Conservation (phyloP, 176 grass and related monocot species). For the Avena sativa region DNA sequence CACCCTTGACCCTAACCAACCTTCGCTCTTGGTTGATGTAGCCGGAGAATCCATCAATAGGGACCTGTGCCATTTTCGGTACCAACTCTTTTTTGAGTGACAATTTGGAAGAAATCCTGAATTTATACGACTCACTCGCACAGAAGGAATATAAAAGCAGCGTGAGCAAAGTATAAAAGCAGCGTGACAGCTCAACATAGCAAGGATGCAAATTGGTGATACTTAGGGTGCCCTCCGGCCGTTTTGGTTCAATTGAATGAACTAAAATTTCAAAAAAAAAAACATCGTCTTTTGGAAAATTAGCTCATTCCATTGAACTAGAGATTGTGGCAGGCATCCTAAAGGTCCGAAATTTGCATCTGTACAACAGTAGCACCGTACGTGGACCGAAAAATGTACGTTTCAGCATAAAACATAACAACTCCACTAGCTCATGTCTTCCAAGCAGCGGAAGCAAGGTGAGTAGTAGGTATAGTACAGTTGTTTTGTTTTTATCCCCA, state of each 20-base stretch:
- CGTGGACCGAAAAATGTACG: background rate
- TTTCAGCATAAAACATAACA: background rate
- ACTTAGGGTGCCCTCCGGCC: too few relatives aligned
- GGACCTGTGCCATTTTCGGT: background rate
- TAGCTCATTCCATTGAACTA: too few relatives aligned
- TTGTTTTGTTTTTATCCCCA: background rate
- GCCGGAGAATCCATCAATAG: background rate
- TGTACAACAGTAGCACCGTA: background rate
- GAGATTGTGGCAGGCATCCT: too few relatives aligned
- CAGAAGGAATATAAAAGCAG: background rate
- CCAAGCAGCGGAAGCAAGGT: background rate
- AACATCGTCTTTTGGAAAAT: too few relatives aligned
- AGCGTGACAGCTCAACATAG: background rate
- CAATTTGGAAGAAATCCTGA: background rate
- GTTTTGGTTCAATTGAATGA: too few relatives aligned
- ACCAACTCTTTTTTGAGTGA: too few relatives aligned
- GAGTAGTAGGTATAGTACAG: background rate
- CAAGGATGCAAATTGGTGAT: too few relatives aligned
- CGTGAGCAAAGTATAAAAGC: background rate
- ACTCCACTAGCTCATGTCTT: slow-evolving; percentile 3
- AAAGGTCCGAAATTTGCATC: background rate
- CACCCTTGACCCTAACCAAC: background rate
- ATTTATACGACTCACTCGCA: background rate
- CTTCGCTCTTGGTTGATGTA: background rate
- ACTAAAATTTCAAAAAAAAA: too few relatives aligned